Evolutionary conservation across 148 eudicot genomes (phyloP).

Genomic region (Pharnaceum exiguum): DNA sequence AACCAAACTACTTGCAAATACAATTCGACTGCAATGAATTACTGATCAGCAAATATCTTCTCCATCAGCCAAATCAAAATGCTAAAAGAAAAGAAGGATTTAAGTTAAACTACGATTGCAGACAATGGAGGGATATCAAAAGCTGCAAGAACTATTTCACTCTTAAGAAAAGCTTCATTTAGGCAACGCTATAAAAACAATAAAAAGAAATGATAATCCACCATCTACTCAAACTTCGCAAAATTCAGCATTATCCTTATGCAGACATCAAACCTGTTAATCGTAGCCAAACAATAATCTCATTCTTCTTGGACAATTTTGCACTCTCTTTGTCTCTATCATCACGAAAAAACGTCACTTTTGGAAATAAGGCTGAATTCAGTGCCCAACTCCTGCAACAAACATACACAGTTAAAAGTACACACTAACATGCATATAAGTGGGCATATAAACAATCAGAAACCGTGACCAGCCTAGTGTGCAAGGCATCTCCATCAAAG

Average conservation of each 20-base stretch:
- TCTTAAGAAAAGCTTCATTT: conserved; percentile 88
- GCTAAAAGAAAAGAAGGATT: not conserved
- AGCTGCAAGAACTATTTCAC: conserved; percentile 94
- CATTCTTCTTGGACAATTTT: conserved; percentile 81
- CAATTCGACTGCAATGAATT: no score
- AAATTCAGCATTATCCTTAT: not conserved
- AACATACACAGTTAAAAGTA: not conserved
- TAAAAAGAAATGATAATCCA: conserved; percentile 8
- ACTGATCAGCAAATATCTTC: no score
- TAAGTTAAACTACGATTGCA: conserved; percentile 37
- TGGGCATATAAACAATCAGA: not conserved
- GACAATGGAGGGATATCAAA: conserved; percentile 98
- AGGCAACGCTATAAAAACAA: conserved; percentile 60
- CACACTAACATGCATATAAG: not conserved
- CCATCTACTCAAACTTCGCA: not conserved
- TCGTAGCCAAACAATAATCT: conserved; percentile 85
- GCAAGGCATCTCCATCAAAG: no score
- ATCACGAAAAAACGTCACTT: conserved; percentile 75
- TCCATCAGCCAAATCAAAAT: not conserved
- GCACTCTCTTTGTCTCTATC: conserved; percentile 32
- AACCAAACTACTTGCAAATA: no score
- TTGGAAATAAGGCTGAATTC: conserved; percentile 90
- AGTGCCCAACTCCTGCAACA: conserved; percentile 68
- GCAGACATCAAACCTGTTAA: conserved; percentile 64
- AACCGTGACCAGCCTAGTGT: no score